Conservation (phyloP, 1,284 basidiomycete genomes). For the Moniliophthora roreri region DNA sequence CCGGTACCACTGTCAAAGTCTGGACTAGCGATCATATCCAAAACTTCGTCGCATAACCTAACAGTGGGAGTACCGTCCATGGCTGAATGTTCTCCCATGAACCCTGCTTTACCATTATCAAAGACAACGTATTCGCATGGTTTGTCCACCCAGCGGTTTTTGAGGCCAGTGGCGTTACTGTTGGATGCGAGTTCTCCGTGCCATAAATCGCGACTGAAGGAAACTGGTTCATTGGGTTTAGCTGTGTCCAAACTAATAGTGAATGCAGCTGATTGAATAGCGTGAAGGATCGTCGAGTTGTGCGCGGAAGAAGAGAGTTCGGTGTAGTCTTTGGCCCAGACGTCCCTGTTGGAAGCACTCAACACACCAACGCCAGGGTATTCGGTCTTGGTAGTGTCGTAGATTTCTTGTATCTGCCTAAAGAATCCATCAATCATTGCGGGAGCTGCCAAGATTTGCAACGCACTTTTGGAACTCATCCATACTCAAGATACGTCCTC, state of each 20-base stretch:
- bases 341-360: constrained; percentile 77
- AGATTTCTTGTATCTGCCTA: constrained; percentile 77
- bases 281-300: constrained; percentile 66
- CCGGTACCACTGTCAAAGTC: constrained; percentile 53
- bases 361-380: constrained; percentile 77
- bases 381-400: constrained; percentile 59
- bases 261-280: constrained; percentile 83
- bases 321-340: constrained; percentile 81
- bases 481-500: constrained; percentile 65
- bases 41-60: constrained; percentile 69
- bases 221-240: constrained; percentile 49
- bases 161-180: constrained; percentile 51
- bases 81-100: constrained; percentile 90
- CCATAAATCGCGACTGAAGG: constrained; percentile 70
- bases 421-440: neutral
- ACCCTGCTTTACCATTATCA: constrained; percentile 76
- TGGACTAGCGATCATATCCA: constrained; percentile 62
- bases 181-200: constrained; percentile 54
- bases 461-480: constrained; percentile 65
- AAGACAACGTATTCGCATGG: constrained; percentile 82
- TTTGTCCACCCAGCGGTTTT: constrained; percentile 83
- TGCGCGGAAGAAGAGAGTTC: constrained; percentile 52
- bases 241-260: constrained; percentile 76
- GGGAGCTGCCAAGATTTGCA: neutral
- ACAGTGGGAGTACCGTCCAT: constrained; percentile 78